Evolutionary conservation across 2,329 filamentous ascomycete species (phyloP).

Genomic region (Aureobasidium sp.): DNA sequence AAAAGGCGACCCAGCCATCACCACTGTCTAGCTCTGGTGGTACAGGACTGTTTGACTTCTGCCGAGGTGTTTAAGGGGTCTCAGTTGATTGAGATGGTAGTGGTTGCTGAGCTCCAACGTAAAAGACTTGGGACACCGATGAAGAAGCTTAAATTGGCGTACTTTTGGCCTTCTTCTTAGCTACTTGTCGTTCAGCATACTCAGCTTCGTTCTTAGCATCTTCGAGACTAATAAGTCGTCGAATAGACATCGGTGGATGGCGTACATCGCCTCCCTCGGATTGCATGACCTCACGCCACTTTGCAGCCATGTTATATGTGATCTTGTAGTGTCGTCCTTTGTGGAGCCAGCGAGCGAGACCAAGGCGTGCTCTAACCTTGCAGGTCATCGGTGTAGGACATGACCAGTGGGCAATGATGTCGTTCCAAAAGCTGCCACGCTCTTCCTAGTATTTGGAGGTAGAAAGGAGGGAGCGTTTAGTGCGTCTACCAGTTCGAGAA

Average conservation of each 20-base stretch:
- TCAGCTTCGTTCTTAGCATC: not conserved
- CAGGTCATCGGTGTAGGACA: not conserved
- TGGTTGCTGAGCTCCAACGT: not conserved
- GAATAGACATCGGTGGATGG: not conserved
- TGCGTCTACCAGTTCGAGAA: not conserved
- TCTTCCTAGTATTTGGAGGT: not conserved
- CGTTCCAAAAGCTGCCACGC: not conserved
- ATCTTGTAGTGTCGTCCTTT: conserved; percentile 1
- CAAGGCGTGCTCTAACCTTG: not conserved
- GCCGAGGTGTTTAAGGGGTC: not conserved
- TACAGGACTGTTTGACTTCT: not conserved
- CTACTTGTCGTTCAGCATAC: not conserved
- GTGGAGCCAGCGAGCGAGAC: not conserved
- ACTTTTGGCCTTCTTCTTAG: not conserved
- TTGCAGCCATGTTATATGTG: not conserved
- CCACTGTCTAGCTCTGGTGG: not conserved
- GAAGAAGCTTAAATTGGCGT: not conserved
- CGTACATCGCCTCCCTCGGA: not conserved
- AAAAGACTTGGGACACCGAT: conserved; percentile 1
- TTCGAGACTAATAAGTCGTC: not conserved
- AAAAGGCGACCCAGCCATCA: not conserved
- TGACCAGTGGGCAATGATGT: not conserved
- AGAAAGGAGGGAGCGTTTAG: not conserved
- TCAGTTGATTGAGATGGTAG: not conserved
- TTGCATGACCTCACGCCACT: not conserved